These are phyloP conservation scores for Mortierella sp. DNA, from an alignment of 371 early-diverging fungal species.

Conservation along the genomic window DNA sequence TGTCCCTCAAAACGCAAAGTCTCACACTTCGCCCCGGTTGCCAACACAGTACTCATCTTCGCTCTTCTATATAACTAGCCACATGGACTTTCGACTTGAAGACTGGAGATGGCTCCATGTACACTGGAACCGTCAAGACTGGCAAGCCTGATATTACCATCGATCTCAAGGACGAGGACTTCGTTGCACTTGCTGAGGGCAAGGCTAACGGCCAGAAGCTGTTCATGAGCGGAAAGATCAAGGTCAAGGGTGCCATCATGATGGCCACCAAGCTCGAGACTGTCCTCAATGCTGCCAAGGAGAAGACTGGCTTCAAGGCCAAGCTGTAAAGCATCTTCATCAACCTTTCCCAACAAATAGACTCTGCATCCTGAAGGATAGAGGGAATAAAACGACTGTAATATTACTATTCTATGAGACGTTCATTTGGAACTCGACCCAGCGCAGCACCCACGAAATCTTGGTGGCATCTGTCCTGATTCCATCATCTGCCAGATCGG, in stretches of 20 bases:
- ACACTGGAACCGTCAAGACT: slow-evolving; percentile 66
- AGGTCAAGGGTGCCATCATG: slow-evolving; percentile 90
- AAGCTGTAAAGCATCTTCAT: slow-evolving; percentile 58
- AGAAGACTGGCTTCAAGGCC: slow-evolving; percentile 57
- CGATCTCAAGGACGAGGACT: slow-evolving; percentile 77
- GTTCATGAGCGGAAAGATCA: slow-evolving; percentile 87
- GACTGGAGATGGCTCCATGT: slow-evolving; percentile 63
- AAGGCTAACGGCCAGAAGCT: slow-evolving; percentile 89
- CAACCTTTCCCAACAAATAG: background rate
- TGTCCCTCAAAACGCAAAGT: too few species aligned
- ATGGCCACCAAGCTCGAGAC: slow-evolving; percentile 77
- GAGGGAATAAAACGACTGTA: slow-evolving; percentile 7
- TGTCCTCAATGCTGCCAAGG: slow-evolving; percentile 54
- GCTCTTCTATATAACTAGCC: slow-evolving; percentile 56
- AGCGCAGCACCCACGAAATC: slow-evolving; percentile 36
- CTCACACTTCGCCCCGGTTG: too few species aligned
- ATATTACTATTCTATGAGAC: background rate
- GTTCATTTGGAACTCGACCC: slow-evolving; percentile 33
- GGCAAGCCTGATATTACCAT: slow-evolving; percentile 76
- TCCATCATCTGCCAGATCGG: slow-evolving; percentile 6
- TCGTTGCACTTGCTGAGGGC: slow-evolving; percentile 84
- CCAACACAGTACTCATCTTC: background rate
- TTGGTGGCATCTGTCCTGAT: slow-evolving; percentile 32
- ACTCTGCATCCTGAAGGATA: background rate
- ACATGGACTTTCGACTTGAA: slow-evolving; percentile 83